Evolutionary conservation across 2,329 filamentous ascomycete genomes (phyloP).

Genomic region (Aspergillus sp.): DNA sequence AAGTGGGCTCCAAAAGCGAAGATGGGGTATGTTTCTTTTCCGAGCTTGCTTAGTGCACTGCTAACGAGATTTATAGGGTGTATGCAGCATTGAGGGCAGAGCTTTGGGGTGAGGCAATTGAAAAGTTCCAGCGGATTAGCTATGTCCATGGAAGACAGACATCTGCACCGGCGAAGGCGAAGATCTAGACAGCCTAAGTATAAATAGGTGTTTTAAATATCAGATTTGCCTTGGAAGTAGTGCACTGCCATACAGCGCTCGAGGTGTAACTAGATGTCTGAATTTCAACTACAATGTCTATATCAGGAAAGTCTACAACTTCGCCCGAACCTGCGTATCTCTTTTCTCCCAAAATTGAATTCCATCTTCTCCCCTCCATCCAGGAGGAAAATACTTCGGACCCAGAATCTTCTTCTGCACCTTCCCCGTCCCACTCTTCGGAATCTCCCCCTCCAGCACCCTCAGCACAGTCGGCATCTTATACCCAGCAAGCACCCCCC

Average conservation of each 20-base stretch:
- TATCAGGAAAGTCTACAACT: neutral
- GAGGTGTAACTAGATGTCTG: too few relatives aligned
- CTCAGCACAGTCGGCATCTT: slow-evolving; percentile 89
- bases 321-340: neutral
- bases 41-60: too few relatives aligned
- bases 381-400: slow-evolving; percentile 34
- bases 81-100: slow-evolving; percentile 54
- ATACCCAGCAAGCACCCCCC: slow-evolving; percentile 66
- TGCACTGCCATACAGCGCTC: too few relatives aligned
- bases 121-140: slow-evolving; percentile 52
- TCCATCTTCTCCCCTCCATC: slow-evolving; percentile 25
- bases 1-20: slow-evolving; percentile 41
- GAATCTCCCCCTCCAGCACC: slow-evolving; percentile 61
- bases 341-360: slow-evolving; percentile 23
- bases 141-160: slow-evolving; percentile 49
- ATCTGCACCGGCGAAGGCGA: slow-evolving; percentile 4
- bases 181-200: neutral
- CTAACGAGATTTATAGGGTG: slow-evolving; percentile 30
- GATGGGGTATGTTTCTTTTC: slow-evolving; percentile 22
- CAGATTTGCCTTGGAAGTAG: too few relatives aligned
- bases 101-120: slow-evolving; percentile 54
- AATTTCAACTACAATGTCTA: too few relatives aligned
- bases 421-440: slow-evolving; percentile 78
- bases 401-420: slow-evolving; percentile 40
- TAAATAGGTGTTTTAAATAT: too few relatives aligned